Evolutionary conservation across 257 asterid genomes (phyloP), one percentile per base, ranked within the genome.

Genomic region (Scutellaria galericulata): DNA sequence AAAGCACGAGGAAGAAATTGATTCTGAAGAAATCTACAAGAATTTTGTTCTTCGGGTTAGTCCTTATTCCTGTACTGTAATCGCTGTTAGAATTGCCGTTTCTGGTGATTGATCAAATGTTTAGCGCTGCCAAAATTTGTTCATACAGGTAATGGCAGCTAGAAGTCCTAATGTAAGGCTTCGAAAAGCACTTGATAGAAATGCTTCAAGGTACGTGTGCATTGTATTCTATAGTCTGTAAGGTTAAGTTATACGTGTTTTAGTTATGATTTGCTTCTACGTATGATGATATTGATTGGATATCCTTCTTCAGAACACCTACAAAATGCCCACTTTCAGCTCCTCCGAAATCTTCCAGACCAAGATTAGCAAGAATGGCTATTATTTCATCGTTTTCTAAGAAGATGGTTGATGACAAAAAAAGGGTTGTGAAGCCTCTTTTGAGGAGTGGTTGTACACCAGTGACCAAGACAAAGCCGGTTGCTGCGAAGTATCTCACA

Each of bases 1-100:
- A 69, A 92, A 88, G 78, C 99, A 95, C 13, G 96, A 87, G 82
- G 96, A 95, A 73, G 99, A 88, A 81, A 85, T 95, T 90, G 97
- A 95, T 80, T 77, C 94, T 0, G 99, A 92, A 74, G 86, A 79
- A 80, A 88, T 95, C 71, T 90, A 85, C 83, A 84, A 87, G 79
- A 85, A 86, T 41, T 95, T 95, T 70, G 96, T 95, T 59, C 97
- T 90, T 64, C 86, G 96, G 90, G 99, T 92, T 66, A 76, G 99
- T 79, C 14, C 54, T 58, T 15, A 18, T 56, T 15, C 54, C 0
- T 24, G n/a, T 60, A 15, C 3, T 75, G 48, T 46, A 41, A 61
- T 50, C 35, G 44, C 59, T 44, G 51, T 55, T 74, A 41, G n/a
- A 11, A 12, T 50, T 64, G 52, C 22, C 61, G 27, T 65, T 71